Evolutionary conservation across 495 filamentous ascomycete genomes (phyloP), one percentile per base, ranked within the genome.

Genomic region (Talaromyces stipitatus): DNA sequence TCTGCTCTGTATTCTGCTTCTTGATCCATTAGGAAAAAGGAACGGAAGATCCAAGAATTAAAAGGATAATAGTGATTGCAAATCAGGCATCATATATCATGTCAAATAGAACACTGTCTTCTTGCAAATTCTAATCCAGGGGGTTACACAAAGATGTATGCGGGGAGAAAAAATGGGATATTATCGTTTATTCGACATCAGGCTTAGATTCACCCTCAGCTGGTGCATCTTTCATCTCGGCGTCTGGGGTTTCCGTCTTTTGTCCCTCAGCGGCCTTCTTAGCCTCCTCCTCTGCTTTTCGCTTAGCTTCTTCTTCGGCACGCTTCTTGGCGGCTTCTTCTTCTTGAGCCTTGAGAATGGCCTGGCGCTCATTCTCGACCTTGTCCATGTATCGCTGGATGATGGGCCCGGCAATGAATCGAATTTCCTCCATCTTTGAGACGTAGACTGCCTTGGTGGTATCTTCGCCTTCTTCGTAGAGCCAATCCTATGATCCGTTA

Each of bases 381-480:
- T 95, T 96, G 72, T 98, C 94, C 66, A 89, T 88, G 82, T 96
- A 91, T 57, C 92, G 86, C 77, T 96, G 92, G 50, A 91, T 85
- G 71, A 98, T 88, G 59, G 94, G 95, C 16, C 91, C 92, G 48
- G 90, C 86, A 55, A 95, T 78, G 62, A 90, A 85, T 64, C 90
- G 88, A 71, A 99, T 91, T 69, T 99, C 94, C 57, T 97, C 92
- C 72, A 92, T 87, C 82, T 97, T 97, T 66, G 89, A 80, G 50
- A 91, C 79, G 74, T 99, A 99, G 60, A 91, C 75, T 36, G 88
- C 90, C 80, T 96, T 96, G 65, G 89, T 92, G 66, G 92, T 82
- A 69, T 97, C 94, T 57, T 97, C 92, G 62, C 94, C 94, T 26
- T 97, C 94, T 62, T 96, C 91, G 74, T 98, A 97, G 54, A 99